A percentile compares a stretch with the other conserved stretches of the same genome.
Evolutionary conservation across 495 filamentous ascomycete genomes (phyloP).

Genomic region (Penicillium pancosmium): DNA sequence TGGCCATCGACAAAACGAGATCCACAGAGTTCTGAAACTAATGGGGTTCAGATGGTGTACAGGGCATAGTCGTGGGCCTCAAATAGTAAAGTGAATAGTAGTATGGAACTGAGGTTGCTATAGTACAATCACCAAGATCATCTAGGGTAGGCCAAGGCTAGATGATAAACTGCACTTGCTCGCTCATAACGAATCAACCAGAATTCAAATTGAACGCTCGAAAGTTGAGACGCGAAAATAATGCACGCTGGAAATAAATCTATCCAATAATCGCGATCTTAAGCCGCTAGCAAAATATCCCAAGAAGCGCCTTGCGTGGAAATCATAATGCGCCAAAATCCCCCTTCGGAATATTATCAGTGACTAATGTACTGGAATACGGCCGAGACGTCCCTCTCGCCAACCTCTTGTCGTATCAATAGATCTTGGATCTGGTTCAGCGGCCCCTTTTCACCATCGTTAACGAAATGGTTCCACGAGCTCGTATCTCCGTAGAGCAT

Average conservation of each 20-base stretch:
- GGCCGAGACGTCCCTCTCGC: slow-evolving; percentile 79
- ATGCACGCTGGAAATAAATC: slow-evolving; percentile 28
- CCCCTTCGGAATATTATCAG: slow-evolving; percentile 44
- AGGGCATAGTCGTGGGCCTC: too few species aligned
- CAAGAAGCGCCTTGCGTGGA: neutral
- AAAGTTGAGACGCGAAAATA: too few species aligned
- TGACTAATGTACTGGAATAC: slow-evolving; percentile 99
- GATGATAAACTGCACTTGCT: too few species aligned
- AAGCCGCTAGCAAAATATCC: neutral
- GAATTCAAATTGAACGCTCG: too few species aligned
- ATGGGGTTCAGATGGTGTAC: too few species aligned
- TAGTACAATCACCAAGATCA: too few species aligned
- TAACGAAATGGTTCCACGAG: slow-evolving; percentile 97
- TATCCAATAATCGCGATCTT: slow-evolving; percentile 16
- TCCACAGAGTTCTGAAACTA: too few species aligned
- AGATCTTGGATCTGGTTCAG: slow-evolving; percentile 87
- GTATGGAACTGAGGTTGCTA: too few species aligned
- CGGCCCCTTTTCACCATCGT: slow-evolving; percentile 67
- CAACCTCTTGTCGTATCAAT: slow-evolving; percentile 83
- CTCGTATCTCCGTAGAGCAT: slow-evolving; percentile 98
- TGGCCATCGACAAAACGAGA: neutral
- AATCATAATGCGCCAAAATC: neutral
- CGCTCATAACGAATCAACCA: too few species aligned
- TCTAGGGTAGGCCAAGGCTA: too few species aligned
- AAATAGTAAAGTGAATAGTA: too few species aligned